These are phyloP conservation scores for Leishmania tarentolae DNA, from an alignment of 208 protist species.

Conservation along the genomic window DNA sequence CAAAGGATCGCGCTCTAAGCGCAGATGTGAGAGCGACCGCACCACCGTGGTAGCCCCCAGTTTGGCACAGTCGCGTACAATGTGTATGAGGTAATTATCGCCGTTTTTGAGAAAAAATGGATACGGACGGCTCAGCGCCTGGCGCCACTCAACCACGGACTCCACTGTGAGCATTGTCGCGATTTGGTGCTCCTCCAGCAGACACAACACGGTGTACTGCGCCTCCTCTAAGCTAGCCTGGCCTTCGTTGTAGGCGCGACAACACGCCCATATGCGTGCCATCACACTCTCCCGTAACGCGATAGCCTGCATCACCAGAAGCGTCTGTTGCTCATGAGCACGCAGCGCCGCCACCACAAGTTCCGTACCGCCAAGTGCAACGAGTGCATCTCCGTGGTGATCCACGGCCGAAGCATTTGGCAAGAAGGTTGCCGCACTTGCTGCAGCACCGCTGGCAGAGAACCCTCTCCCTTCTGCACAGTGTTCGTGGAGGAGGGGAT, in stretches of 20 bases:
- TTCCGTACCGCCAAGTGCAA: conserved; percentile 33
- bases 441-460: not conserved
- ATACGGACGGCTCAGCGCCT: conserved; percentile 57
- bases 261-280: conserved; percentile 40
- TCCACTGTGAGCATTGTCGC: conserved; percentile 60
- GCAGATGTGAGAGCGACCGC: conserved; percentile 44
- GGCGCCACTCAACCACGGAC: conserved; percentile 67
- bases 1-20: conserved; percentile 52
- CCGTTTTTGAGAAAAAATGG: conserved; percentile 49
- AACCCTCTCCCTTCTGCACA: not conserved
- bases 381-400: conserved; percentile 34
- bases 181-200: conserved; percentile 56
- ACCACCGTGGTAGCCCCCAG: conserved; percentile 35
- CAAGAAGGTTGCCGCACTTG: not conserved
- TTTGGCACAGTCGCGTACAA: conserved; percentile 53
- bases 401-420: conserved; percentile 11
- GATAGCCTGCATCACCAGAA: conserved; percentile 40
- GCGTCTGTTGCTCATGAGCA: conserved; percentile 42
- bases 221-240: conserved; percentile 39
- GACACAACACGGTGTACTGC: conserved; percentile 40
- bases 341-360: conserved; percentile 30
- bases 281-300: conserved; percentile 49
- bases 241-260: conserved; percentile 36
- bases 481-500: conserved; percentile 24
- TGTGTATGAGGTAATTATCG: conserved; percentile 58